Conservation (phyloP, 768 basidiomycete species). For the Ephemerocybe angulata region DNA sequence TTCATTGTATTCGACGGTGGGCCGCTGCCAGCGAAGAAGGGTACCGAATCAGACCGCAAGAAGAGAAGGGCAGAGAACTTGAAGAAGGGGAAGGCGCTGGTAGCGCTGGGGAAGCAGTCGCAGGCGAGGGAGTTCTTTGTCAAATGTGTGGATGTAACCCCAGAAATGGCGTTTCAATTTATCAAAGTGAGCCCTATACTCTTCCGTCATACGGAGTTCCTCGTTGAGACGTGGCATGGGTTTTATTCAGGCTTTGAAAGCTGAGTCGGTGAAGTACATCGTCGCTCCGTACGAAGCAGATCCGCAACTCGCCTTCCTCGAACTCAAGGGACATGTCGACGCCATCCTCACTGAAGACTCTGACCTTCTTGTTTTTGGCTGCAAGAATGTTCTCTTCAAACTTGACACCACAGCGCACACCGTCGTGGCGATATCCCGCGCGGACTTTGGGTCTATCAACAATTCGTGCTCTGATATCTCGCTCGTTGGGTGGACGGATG, state of each 20-base stretch:
- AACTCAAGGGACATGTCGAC: constrained; percentile 75
- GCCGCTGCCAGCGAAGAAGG: constrained; percentile 89
- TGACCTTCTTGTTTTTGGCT: constrained; percentile 97
- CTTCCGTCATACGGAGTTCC: not conserved
- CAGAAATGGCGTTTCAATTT: constrained; percentile 95
- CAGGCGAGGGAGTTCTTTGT: constrained; percentile 87
- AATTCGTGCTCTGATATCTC: constrained; percentile 54
- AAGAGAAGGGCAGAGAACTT: constrained; percentile 74
- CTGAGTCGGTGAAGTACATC: constrained; percentile 76
- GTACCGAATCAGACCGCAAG: constrained; percentile 80
- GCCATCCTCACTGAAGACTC: constrained; percentile 98
- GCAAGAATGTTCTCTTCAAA: constrained; percentile 89
- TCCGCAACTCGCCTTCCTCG: constrained; percentile 92
- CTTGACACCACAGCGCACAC: constrained; percentile 67
- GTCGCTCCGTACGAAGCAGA: constrained; percentile 99
- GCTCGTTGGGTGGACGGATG: constrained; percentile 84
- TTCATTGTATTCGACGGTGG: constrained; percentile 97
- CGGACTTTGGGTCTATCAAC: constrained; percentile 61
- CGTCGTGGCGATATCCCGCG: constrained; percentile 62
- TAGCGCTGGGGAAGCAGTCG: constrained; percentile 70
- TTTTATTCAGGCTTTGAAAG: constrained; percentile 71
- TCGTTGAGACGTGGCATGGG: constrained; percentile 9
- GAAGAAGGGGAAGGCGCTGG: constrained; percentile 65
- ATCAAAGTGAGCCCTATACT: constrained; percentile 70
- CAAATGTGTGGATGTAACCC: constrained; percentile 92